Conservation (phyloP, 371 early-diverging fungal species). For the Chytridiales sp. region DNA sequence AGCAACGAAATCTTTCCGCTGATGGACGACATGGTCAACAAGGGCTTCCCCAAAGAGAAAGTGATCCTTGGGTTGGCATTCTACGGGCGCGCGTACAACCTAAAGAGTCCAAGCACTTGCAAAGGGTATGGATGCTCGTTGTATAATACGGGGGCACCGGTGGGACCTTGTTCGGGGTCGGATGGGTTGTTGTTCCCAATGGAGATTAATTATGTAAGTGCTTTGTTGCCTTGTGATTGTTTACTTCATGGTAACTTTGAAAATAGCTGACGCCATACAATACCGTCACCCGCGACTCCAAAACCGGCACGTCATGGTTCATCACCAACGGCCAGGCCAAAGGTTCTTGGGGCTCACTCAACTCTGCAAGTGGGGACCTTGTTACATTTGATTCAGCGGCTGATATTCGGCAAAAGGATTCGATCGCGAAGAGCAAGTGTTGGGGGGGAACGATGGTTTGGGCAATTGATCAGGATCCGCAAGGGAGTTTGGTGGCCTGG, state of each 20-base stretch:
- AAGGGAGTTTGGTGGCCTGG: slow-evolving; percentile 4
- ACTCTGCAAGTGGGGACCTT: background rate
- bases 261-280: background rate
- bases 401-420: slow-evolving; percentile 11
- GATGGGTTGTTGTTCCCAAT: slow-evolving; percentile 5
- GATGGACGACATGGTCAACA: background rate
- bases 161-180: slow-evolving; percentile 8
- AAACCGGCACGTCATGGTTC: slow-evolving; percentile 13
- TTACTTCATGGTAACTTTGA: background rate
- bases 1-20: slow-evolving; percentile 7
- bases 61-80: slow-evolving; percentile 26
- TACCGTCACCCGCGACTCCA: background rate
- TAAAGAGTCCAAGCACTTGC: slow-evolving; percentile 7
- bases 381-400: slow-evolving; percentile 11
- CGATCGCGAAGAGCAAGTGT: slow-evolving; percentile 6
- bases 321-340: background rate
- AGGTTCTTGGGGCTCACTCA: background rate
- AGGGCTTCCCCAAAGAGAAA: slow-evolving; percentile 20
- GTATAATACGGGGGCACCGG: background rate
- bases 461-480: slow-evolving; percentile 22
- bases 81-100: slow-evolving; percentile 23
- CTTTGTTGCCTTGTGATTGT: background rate
- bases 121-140: slow-evolving; percentile 15
- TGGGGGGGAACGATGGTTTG: slow-evolving; percentile 18
- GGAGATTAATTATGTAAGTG: background rate